Base-by-base conservation (phyloP, 192 early-diverging fungal genomes). In the Endogone sp. region DNA sequence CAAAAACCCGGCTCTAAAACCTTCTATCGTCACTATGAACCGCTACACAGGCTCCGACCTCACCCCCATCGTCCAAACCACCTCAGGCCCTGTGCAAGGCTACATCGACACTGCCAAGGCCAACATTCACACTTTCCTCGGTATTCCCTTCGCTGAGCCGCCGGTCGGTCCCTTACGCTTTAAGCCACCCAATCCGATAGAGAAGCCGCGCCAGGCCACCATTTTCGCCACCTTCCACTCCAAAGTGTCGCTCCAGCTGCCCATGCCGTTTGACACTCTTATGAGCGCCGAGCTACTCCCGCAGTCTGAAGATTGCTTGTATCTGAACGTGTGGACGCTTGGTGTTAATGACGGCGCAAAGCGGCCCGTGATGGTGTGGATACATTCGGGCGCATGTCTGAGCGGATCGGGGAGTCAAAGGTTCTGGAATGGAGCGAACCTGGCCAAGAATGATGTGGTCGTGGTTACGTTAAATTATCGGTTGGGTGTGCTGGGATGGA, bases 291-390 rank as follows among this genome's bases (percentile, higher is more conserved):
- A 71, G 26, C 65, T 72, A 16, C 20, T 71, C 6, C 30, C 59
- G 2, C 80, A 80, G 57, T 56, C 65, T n/a, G 86, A 88, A 44
- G 86, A 85, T 49, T 88, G 86, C 63, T 58, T 88, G 11, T 75
- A 81, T 13, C 62, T 88, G 29, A 88, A 88, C 54, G 68, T 88
- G 10, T 84, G 76, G 69, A 75, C 80, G n/a, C 82, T 81, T 4
- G 74, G 66, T 29, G 68, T 64, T 25, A 28, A 32, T 3, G 59
- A 62, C 26, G 72, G 61, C 16, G 29, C 30, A 4, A 69, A 74
- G 24, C 67, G 83, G 21, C 89, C 90, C 31, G 90, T 90, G 3
- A 73, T 88, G 68, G 78, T 89, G 4, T 90, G 75, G 61, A 78
- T 90, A 27, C 82, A 90, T 57, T 84, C 84, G 10, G 89, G 88